Evolutionary conservation across 2,329 filamentous ascomycete genomes (phyloP), one percentile per base, ranked within the genome.

Genomic region (Aureobasidium melanogenum): DNA sequence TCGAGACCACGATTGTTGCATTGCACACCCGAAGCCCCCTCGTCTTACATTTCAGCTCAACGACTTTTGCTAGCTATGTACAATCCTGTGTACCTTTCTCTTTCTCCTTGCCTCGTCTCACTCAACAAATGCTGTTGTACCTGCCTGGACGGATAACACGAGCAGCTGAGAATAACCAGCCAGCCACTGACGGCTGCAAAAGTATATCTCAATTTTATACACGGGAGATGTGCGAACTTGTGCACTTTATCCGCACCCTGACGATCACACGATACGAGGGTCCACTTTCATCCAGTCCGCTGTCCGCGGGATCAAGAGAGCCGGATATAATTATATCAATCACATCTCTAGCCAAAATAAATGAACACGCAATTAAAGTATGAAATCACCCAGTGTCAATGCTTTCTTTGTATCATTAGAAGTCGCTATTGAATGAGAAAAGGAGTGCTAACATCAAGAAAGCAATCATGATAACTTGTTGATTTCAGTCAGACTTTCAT

Each of bases 31-130:
- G 15, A 19, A n/a, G n/a, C 14, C 51, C 24, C 24, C 51, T 15
- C 24, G 17, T 14, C 24, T 12, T 30, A 9, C 34, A 41, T 19
- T 43, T 39, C 51, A 39, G 38, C 34, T 56, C 38, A 26, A 47
- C 28, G 54, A 47, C 54, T 58, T 14, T 28, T 15, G n/a, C n/a
- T n/a, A n/a, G n/a, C n/a, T n/a, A n/a, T n/a, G 28, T 58, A 36
- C 39, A 46, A 36, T 30, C 17, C 24, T 43, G 39, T 15, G n/a
- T n/a, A n/a, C n/a, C n/a, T 47, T 32, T 30, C 41, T 58, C 28
- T 15, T 3, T 36, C 39, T 30, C 54, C 43, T 47, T 58, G 38
- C 32, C 54, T 47, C 47, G 54, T 47, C 54, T 58, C 54, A 58
- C 54, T 58, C 54, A 43, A 46, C 39, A 43, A 36, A 36, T 36